Conservation (phyloP, 305 asterid genomes). For the Fraxinus nigra region DNA sequence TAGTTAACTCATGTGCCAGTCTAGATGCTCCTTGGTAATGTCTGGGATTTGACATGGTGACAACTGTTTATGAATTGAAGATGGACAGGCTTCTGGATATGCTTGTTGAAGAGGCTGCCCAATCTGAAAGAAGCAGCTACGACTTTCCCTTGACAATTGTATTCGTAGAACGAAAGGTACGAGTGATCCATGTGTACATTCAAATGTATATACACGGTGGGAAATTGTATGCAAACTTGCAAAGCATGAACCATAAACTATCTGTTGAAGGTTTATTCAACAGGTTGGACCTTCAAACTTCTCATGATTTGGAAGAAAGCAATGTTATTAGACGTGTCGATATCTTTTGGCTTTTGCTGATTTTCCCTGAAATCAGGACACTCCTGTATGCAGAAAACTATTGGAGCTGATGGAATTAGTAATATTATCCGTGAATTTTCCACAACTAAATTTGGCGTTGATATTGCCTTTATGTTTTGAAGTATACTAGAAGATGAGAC, state of each 20-base stretch:
- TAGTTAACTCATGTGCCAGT: not conserved
- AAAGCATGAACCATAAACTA: not conserved
- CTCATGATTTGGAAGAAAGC: not conserved
- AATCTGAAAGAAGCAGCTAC: conserved; percentile 62
- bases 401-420: not conserved
- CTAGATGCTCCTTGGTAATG: conserved; percentile 5
- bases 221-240: not conserved
- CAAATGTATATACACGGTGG: not conserved
- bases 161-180: conserved; percentile 93
- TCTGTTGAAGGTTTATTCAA: not conserved
- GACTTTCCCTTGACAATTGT: conserved; percentile 84
- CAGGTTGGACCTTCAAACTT: not conserved
- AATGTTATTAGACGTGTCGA: not conserved
- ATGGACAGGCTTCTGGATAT: conserved; percentile 75
- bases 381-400: not conserved
- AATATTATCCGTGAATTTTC: not conserved
- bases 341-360: not conserved
- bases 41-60: conserved; percentile 23
- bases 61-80: conserved; percentile 42
- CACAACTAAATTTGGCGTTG: not conserved
- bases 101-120: conserved; percentile 86
- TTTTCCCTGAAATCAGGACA: not conserved
- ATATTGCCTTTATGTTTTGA: not conserved
- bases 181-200: conserved; percentile 13
- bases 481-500: not conserved